Evolutionary conservation across 495 filamentous ascomycete genomes (phyloP).

Genomic region (Opeltia flavorubescens): DNA sequence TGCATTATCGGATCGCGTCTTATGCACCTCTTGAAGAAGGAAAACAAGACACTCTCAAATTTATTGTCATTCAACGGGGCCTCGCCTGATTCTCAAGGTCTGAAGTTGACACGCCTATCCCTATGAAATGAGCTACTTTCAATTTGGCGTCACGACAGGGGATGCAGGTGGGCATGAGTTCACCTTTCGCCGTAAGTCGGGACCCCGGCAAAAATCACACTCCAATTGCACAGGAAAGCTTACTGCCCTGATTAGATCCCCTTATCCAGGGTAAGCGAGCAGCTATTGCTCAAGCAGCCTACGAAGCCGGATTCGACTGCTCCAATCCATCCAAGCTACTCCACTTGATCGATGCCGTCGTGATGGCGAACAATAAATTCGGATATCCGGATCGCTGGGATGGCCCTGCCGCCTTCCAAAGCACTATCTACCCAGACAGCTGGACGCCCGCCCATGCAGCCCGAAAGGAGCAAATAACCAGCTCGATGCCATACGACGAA

Average conservation of each 20-base stretch:
- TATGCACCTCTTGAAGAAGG: too few relatives aligned
- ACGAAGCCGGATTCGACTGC: constrained; percentile 13
- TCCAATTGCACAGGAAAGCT: not conserved
- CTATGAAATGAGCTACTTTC: not conserved
- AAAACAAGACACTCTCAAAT: too few relatives aligned
- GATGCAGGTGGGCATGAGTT: not conserved
- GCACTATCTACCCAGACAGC: constrained; percentile 5
- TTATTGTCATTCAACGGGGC: too few relatives aligned
- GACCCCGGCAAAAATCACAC: too few relatives aligned
- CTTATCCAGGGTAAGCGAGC: not conserved
- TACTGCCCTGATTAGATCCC: not conserved
- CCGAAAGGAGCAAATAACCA: not conserved
- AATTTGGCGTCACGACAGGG: not conserved
- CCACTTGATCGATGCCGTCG: constrained; percentile 5
- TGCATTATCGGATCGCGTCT: too few relatives aligned
- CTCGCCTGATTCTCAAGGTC: too few relatives aligned
- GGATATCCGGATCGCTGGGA: constrained; percentile 10
- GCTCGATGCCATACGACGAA: not conserved
- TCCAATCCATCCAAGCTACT: constrained; percentile 5
- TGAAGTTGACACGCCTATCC: not conserved
- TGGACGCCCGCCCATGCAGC: not conserved
- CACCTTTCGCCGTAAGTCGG: not conserved
- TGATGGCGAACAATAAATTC: not conserved
- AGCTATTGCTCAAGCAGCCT: constrained; percentile 12
- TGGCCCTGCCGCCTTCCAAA: constrained; percentile 5